Base-by-base conservation (phyloP, 2,329 filamentous ascomycete genomes). In the Trichophyton verrucosum region DNA sequence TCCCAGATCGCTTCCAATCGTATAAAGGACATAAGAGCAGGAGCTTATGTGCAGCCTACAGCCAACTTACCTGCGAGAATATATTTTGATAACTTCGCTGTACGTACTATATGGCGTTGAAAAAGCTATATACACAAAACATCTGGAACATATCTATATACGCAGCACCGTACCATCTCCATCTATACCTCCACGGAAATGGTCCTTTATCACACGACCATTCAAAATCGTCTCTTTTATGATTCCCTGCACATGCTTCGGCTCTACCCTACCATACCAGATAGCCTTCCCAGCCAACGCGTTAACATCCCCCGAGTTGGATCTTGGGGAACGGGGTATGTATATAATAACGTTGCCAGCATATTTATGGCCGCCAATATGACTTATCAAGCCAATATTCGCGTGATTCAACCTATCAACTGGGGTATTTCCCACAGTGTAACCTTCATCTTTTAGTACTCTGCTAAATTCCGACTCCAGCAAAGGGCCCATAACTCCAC, bases 361-460 rank as follows among this genome's bases (percentile, higher is more conserved):
- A 76, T 94, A 97, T 78, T 96, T 96, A 77, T 97, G 92, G 0
- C 92, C 92, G 22, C 92, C 92, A 13, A 96, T 86, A 70, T 97
- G 92, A 66, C 86, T 92, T 68, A 96, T 76, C 56, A 72, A 66
- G 3, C 72, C 76, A 60, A 78, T 66, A 63, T 77, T 74, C 9
- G 73, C 73, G 64, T 72, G 70, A 0, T 64, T 64, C 0, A 66
- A 65, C 13, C 60, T 66, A 60, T 75, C 74, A 15, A 72, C 61
- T 1, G 57, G 63, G 24, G 60, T 63, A 1, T 60, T 61, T 7
- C 46, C 47, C 20, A 63, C 61, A 7, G 64, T 63, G 30, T 70
- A 75, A 1, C 72, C 74, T 20, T 68, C 68, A 5, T 63, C 57
- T 15, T 64, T 61, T 22, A 76, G 61, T 1, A 71, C 69, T 0